Percentiles rank a stretch among this genome's conserved stretches.
Conservation (phyloP, 805 yeast species). For the Yamadazyma takamatsuzukensis region DNA sequence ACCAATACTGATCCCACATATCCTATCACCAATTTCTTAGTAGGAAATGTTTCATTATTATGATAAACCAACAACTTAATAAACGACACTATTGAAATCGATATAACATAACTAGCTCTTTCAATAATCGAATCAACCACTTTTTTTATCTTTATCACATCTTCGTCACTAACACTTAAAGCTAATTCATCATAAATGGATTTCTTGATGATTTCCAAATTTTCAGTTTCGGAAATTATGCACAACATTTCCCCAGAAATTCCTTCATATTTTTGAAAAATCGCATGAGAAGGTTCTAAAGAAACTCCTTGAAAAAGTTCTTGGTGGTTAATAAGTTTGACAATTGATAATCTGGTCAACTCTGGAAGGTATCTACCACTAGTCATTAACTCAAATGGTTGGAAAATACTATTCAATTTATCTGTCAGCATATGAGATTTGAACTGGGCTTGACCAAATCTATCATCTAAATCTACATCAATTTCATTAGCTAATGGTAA, state of each 20-base stretch:
- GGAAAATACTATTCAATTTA: constrained; percentile 32
- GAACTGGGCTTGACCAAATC: constrained; percentile 13
- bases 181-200: constrained; percentile 19
- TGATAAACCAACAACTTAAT: constrained; percentile 22
- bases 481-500: constrained; percentile 31
- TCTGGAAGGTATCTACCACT: constrained; percentile 59
- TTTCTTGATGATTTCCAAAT: constrained; percentile 14
- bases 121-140: constrained; percentile 36
- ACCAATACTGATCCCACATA: constrained; percentile 51
- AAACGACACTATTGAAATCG: constrained; percentile 39
- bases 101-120: constrained; percentile 44
- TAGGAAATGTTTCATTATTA: constrained; percentile 17
- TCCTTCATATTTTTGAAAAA: constrained; percentile 25
- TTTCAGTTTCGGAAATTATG: constrained; percentile 28
- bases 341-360: constrained; percentile 40
- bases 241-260: constrained; percentile 43
- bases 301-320: constrained; percentile 23
- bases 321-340: constrained; percentile 26
- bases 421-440: constrained; percentile 28
- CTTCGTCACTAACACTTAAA: constrained; percentile 23
- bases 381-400: constrained; percentile 54
- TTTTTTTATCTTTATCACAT: constrained; percentile 23
- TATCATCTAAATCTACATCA: constrained; percentile 34
- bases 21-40: constrained; percentile 33
- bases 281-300: constrained; percentile 4